Conservation (phyloP, 805 yeast species). For the Candida sonorensis region DNA sequence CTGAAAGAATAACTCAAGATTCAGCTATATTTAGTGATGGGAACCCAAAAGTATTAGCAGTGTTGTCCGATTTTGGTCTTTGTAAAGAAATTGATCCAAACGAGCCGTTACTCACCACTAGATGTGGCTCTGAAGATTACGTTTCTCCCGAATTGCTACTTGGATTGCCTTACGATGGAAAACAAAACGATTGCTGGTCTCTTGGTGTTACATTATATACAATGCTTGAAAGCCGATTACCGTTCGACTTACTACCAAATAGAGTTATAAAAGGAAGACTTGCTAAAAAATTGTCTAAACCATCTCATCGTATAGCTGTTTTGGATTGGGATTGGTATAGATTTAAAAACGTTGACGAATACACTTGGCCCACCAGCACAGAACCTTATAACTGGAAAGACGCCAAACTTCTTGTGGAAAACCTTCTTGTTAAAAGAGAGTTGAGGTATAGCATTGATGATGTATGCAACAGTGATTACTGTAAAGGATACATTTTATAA, state of each 20-base stretch:
- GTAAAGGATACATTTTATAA: conserved; percentile 8
- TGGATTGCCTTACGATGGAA: conserved; percentile 90
- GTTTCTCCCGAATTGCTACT: conserved; percentile 90
- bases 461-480: conserved; percentile 30
- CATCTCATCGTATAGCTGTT: conserved; percentile 86
- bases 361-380: no score
- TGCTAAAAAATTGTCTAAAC: conserved; percentile 41
- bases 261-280: conserved; percentile 28
- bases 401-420: conserved; percentile 45
- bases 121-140: conserved; percentile 96
- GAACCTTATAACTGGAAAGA: conserved; percentile 34
- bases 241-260: conserved; percentile 79
- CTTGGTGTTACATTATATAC: conserved; percentile 87
- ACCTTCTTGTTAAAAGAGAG: conserved; percentile 42
- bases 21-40: no score
- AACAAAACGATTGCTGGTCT: conserved; percentile 91
- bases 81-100: conserved; percentile 60
- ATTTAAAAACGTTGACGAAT: conserved; percentile 31
- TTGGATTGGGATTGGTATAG: conserved; percentile 85
- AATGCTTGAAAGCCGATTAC: conserved; percentile 76
- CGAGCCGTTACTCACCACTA: conserved; percentile 63
- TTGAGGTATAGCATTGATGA: conserved; percentile 31
- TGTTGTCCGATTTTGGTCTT: conserved; percentile 84
- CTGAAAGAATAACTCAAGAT: conserved; percentile 1
- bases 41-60: conserved; percentile 25